phyloP scores from a whole-genome alignment of 2,329 filamentous ascomycete genomes.

The Ceratocystis huliohia region DNA sequence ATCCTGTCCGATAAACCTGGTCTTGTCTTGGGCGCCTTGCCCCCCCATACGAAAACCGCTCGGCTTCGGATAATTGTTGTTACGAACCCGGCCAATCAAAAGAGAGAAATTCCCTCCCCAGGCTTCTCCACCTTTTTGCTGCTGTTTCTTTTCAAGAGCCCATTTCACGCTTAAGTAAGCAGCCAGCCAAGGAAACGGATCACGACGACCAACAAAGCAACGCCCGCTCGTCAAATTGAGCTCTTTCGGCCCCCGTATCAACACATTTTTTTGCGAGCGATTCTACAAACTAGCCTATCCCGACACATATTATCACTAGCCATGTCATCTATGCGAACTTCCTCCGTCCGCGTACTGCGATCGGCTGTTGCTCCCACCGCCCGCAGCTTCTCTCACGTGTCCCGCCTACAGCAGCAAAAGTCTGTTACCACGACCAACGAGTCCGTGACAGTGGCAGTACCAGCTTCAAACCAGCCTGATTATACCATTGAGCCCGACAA shows the following conservation, averaged over 20 bases:
- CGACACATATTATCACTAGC: neutral
- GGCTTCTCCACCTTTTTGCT: conserved; percentile 1
- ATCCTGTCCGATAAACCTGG: conserved; percentile 15
- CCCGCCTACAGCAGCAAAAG: conserved; percentile 40
- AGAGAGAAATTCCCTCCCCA: too few species aligned
- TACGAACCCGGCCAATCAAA: conserved; percentile 34
- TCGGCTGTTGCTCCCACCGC: neutral
- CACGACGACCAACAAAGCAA: too few species aligned
- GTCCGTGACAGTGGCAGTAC: conserved; percentile 30
- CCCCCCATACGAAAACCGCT: conserved; percentile 37
- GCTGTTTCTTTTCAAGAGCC: too few species aligned
- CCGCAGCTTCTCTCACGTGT: conserved; percentile 30
- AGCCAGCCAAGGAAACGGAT: too few species aligned
- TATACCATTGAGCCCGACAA: conserved; percentile 73
- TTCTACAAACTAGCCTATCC: too few species aligned
- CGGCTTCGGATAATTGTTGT: conserved; percentile 34
- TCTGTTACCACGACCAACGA: conserved; percentile 27
- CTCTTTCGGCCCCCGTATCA: too few species aligned
- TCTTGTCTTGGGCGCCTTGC: neutral
- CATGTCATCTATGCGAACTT: conserved; percentile 13
- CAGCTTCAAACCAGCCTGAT: conserved; percentile 56
- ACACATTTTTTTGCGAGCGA: too few species aligned
- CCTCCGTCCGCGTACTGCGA: conserved; percentile 6
- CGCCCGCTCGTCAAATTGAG: too few species aligned
- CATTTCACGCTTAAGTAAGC: too few species aligned